Percentiles rank a stretch among this genome's conserved stretches.
Evolutionary conservation across 352 stramenopile species (phyloP).

Genomic region (Globisporangium paroecandrum): DNA sequence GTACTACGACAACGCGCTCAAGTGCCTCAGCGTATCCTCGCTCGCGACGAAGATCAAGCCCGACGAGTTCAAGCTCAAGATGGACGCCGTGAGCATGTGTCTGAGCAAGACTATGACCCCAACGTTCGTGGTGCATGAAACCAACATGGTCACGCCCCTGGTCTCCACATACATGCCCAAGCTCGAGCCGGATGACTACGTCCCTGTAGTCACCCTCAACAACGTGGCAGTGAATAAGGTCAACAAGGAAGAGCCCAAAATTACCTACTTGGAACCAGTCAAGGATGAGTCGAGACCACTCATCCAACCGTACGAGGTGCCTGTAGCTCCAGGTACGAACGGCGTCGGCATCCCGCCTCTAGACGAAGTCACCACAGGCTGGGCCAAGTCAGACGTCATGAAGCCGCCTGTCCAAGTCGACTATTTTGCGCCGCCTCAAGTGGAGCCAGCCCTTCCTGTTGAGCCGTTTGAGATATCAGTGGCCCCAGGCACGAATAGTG

Average conservation of each 20-base stretch:
- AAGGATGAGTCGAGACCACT: too few relatives aligned
- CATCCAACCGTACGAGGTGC: not conserved
- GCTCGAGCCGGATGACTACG: conserved; percentile 5
- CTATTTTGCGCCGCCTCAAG: too few relatives aligned
- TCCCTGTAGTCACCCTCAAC: not conserved
- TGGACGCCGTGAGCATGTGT: not conserved
- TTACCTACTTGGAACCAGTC: too few relatives aligned
- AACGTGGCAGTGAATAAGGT: too few relatives aligned
- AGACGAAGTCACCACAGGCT: too few relatives aligned
- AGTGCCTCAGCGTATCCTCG: not conserved
- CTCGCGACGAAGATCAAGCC: not conserved
- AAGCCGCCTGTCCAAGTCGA: too few relatives aligned
- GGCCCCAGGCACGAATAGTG: too few relatives aligned
- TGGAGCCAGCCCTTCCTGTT: too few relatives aligned
- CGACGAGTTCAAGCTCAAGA: conserved; percentile 4
- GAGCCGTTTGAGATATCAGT: too few relatives aligned
- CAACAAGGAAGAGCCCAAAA: too few relatives aligned
- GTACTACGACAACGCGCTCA: conserved; percentile 7
- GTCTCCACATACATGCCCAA: conserved; percentile 10
- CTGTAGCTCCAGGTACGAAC: not conserved
- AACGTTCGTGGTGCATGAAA: conserved; percentile 4
- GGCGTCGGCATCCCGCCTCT: not conserved
- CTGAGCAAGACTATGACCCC: not conserved
- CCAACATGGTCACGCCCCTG: not conserved
- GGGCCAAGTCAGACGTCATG: too few relatives aligned